phyloP scores from a whole-genome alignment of 2,329 filamentous ascomycete species.

The Pseudohalonectria lignicola region DNA sequence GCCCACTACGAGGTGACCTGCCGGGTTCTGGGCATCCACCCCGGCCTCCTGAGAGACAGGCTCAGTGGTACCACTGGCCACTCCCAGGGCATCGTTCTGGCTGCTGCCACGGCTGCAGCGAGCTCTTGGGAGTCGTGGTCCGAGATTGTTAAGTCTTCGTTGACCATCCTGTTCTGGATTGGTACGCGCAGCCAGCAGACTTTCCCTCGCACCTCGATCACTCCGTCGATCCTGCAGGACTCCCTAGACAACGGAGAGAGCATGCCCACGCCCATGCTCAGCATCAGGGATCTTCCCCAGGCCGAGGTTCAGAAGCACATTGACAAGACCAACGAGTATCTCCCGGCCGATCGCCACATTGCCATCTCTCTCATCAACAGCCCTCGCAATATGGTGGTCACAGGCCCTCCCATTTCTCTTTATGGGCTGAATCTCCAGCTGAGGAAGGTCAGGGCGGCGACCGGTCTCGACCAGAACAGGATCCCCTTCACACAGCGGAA shows the following conservation, averaged over 20 bases:
- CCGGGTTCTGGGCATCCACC: slow-evolving; percentile 79
- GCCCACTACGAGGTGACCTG: slow-evolving; percentile 94
- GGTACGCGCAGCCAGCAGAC: slow-evolving; percentile 94
- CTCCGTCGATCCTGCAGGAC: slow-evolving; percentile 82
- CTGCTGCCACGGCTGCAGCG: slow-evolving; percentile 80
- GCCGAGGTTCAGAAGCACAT: slow-evolving; percentile 92
- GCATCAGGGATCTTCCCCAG: slow-evolving; percentile 84
- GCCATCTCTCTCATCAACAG: slow-evolving; percentile 94
- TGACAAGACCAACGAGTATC: slow-evolving; percentile 90
- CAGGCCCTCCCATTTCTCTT: slow-evolving; percentile 87
- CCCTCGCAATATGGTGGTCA: slow-evolving; percentile 92
- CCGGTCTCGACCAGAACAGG: slow-evolving; percentile 90
- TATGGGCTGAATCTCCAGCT: slow-evolving; percentile 93
- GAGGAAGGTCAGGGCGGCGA: slow-evolving; percentile 93
- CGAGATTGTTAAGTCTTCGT: slow-evolving; percentile 64
- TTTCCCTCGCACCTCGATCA: slow-evolving; percentile 88
- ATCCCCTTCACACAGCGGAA: slow-evolving; percentile 94
- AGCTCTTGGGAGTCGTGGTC: slow-evolving; percentile 90
- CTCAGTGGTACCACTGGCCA: slow-evolving; percentile 88
- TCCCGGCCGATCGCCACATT: slow-evolving; percentile 86
- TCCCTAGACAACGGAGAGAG: slow-evolving; percentile 92
- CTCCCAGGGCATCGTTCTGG: slow-evolving; percentile 91
- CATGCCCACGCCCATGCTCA: slow-evolving; percentile 93
- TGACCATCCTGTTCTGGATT: slow-evolving; percentile 97
- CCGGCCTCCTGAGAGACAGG: slow-evolving; percentile 75